Percentiles rank a stretch among this genome's conserved stretches.
phyloP scores from a whole-genome alignment of 2,329 filamentous ascomycete genomes.

The Cytospora schulzeri region DNA sequence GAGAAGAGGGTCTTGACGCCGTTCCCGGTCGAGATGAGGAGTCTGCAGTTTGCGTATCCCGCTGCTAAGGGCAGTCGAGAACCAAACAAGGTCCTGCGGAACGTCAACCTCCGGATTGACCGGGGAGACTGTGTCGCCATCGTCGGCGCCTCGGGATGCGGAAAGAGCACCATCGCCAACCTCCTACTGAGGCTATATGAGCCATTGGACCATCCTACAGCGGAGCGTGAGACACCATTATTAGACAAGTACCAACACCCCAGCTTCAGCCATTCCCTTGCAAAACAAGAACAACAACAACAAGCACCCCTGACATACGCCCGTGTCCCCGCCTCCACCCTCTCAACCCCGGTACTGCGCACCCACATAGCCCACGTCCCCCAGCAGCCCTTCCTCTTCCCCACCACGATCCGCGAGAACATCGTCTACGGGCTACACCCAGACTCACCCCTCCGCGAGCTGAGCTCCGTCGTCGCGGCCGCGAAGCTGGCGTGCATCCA shows the following conservation, averaged over 20 bases:
- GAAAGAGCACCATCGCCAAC: conserved; percentile 82
- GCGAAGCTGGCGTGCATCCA: conserved; percentile 68
- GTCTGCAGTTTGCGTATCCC: conserved; percentile 74
- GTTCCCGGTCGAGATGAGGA: conserved; percentile 54
- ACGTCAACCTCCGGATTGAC: conserved; percentile 66
- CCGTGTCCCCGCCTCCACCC: conserved; percentile 54
- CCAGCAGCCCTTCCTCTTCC: conserved; percentile 76
- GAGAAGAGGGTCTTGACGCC: conserved; percentile 37
- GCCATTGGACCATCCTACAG: conserved; percentile 33
- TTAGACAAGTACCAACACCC: background rate
- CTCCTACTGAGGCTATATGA: conserved; percentile 74
- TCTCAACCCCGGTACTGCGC: conserved; percentile 65
- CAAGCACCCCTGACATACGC: conserved; percentile 57
- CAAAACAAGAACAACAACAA: conserved; percentile 23
- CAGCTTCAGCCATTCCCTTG: background rate
- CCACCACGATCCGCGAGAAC: conserved; percentile 74
- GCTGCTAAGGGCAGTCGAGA: conserved; percentile 46
- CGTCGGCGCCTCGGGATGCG: conserved; percentile 83
- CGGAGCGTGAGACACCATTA: background rate
- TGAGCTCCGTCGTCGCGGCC: conserved; percentile 49
- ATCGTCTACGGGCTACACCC: conserved; percentile 75
- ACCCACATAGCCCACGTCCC: conserved; percentile 67
- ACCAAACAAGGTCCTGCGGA: conserved; percentile 53
- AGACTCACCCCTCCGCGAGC: conserved; percentile 51
- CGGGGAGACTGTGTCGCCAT: conserved; percentile 71